phyloP scores from a whole-genome alignment of 345 rosid genomes.

The Corymbia maculata region DNA sequence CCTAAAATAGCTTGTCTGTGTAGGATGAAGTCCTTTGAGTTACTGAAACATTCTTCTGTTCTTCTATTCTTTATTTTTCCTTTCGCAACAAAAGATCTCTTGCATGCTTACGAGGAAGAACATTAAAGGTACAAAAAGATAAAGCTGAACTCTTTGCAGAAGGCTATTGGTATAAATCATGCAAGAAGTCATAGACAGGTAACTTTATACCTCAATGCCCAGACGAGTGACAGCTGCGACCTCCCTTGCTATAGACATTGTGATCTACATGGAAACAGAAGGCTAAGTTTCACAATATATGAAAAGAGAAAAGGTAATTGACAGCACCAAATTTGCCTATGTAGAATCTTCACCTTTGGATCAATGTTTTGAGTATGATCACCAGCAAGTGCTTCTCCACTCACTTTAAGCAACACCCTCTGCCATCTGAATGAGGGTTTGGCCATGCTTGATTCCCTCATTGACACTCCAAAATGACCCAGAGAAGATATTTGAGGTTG shows the following conservation, averaged over 20 bases:
- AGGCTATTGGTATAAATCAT: background rate
- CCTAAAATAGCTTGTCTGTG: background rate
- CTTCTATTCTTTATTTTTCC: background rate
- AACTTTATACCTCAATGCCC: conserved; percentile 63
- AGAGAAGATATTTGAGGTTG: conserved; percentile 42
- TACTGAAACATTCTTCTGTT: background rate
- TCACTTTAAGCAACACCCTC: conserved; percentile 95
- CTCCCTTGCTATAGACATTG: conserved; percentile 95
- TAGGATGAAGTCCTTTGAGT: background rate
- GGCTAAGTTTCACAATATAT: conserved; percentile 1
- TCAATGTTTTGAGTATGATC: conserved; percentile 72
- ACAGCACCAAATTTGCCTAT: background rate
- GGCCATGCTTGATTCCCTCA: conserved; percentile 19
- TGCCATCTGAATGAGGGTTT: conserved; percentile 64
- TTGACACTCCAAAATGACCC: conserved; percentile 41
- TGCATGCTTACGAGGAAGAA: background rate
- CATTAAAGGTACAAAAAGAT: background rate
- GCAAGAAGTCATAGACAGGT: background rate
- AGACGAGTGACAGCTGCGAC: conserved; percentile 84
- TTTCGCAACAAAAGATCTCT: background rate
- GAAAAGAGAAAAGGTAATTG: background rate
- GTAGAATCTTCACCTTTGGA: conserved; percentile 48
- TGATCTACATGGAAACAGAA: conserved; percentile 33
- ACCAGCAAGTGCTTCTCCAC: conserved; percentile 98
- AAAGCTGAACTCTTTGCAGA: background rate